Evolutionary conservation across 257 asterid genomes (phyloP).

Genomic region (Solanum stenotomum): DNA sequence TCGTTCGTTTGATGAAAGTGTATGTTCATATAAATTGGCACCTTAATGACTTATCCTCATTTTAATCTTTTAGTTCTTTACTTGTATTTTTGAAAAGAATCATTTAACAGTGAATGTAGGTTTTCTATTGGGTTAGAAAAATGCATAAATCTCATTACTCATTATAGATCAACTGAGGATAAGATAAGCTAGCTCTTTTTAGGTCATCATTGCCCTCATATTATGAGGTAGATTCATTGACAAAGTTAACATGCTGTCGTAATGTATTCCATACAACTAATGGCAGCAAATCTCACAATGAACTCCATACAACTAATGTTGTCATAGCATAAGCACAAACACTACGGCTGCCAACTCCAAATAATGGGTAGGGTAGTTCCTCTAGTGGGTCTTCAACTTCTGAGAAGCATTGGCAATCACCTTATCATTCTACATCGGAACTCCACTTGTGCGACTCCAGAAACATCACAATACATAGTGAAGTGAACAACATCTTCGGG

Average conservation of each 20-base stretch:
- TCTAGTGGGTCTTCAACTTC: too few relatives aligned
- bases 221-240: neutral
- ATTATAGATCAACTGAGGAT: conserved; percentile 60
- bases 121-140: conserved; percentile 61
- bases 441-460: too few relatives aligned
- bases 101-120: conserved; percentile 82
- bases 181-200: conserved; percentile 53
- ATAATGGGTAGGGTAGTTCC: too few relatives aligned
- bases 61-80: conserved; percentile 50
- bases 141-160: conserved; percentile 74
- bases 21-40: neutral
- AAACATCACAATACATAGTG: too few relatives aligned
- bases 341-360: too few relatives aligned
- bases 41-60: neutral
- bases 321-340: too few relatives aligned
- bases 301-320: too few relatives aligned
- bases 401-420: too few relatives aligned
- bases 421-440: too few relatives aligned
- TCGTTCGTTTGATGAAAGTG: neutral
- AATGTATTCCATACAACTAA: too few relatives aligned
- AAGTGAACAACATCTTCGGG: too few relatives aligned
- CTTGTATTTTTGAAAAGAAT: conserved; percentile 58
- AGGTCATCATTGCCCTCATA: conserved; percentile 7
- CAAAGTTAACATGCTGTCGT: neutral
- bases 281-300: too few relatives aligned